Evolutionary conservation across 2,329 filamentous ascomycete genomes (phyloP).

Genomic region (Colletotrichum phormii): DNA sequence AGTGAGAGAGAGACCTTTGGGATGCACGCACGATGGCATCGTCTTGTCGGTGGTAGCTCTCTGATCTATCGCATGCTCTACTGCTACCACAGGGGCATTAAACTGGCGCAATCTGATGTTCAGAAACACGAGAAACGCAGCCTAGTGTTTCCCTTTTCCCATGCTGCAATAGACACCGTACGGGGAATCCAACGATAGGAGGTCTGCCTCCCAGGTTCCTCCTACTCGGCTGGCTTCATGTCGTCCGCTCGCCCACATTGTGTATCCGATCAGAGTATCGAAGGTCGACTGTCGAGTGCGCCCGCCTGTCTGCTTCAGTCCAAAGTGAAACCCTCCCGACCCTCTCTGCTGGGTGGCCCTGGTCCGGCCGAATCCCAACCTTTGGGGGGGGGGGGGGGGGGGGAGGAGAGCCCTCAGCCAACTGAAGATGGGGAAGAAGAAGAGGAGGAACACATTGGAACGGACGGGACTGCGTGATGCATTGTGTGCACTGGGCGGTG

Average conservation of each 20-base stretch:
- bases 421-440: not conserved
- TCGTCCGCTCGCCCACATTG: slow-evolving; percentile 26
- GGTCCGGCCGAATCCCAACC: slow-evolving; percentile 26
- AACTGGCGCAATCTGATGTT: slow-evolving; percentile 32
- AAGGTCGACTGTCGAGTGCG: not conserved
- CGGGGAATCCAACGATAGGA: not conserved
- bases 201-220: slow-evolving; percentile 18
- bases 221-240: slow-evolving; percentile 35
- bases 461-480: not conserved
- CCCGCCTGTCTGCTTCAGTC: slow-evolving; percentile 18
- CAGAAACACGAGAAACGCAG: slow-evolving; percentile 35
- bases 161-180: slow-evolving; percentile 1
- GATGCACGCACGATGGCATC: slow-evolving; percentile 10
- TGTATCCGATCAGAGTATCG: not conserved
- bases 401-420: not conserved
- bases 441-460: slow-evolving; percentile 17
- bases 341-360: slow-evolving; percentile 26
- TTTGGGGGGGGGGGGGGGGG: too few species aligned
- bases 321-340: slow-evolving; percentile 27
- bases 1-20: not conserved
- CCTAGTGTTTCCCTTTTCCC: slow-evolving; percentile 36
- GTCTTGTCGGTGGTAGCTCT: not conserved
- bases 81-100: slow-evolving; percentile 12
- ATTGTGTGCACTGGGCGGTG: not conserved
- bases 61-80: not conserved